Evolutionary conservation across 2,329 filamentous ascomycete genomes (phyloP).

Genomic region (Claviceps sp.): DNA sequence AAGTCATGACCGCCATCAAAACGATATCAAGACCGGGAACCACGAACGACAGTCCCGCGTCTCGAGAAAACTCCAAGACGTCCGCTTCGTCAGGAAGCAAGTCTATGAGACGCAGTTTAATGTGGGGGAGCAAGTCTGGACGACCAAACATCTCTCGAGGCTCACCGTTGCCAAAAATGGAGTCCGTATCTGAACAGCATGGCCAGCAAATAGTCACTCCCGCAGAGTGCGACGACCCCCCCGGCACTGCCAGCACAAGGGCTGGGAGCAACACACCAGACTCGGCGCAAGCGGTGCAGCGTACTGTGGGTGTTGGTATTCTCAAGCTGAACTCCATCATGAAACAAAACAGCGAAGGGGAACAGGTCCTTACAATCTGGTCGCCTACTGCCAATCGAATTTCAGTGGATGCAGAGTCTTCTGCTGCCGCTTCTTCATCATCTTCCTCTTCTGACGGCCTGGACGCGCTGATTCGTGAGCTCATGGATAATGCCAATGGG

Average conservation of each 20-base stretch:
- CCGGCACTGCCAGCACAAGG: conserved; percentile 43
- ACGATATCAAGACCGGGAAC: conserved; percentile 39
- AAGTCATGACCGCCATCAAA: conserved; percentile 27
- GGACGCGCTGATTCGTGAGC: conserved; percentile 57
- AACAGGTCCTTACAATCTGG: conserved; percentile 70
- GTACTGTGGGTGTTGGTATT: conserved; percentile 64
- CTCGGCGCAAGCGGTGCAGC: conserved; percentile 22
- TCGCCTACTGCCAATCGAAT: conserved; percentile 41
- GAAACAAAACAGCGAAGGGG: conserved; percentile 56
- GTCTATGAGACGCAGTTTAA: conserved; percentile 47
- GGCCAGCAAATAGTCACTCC: conserved; percentile 28
- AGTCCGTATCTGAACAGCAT: conserved; percentile 40
- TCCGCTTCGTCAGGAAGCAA: conserved; percentile 37
- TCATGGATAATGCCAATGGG: conserved; percentile 62
- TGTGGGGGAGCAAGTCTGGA: conserved; percentile 53
- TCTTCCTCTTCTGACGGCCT: conserved; percentile 45
- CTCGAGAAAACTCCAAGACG: conserved; percentile 34
- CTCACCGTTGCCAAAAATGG: conserved; percentile 34
- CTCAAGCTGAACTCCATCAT: conserved; percentile 64
- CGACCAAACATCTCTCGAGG: conserved; percentile 41
- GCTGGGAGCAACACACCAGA: conserved; percentile 11
- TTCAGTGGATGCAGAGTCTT: conserved; percentile 41
- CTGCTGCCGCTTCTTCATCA: no score
- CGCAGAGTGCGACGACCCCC: conserved; percentile 31
- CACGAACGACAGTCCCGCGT: conserved; percentile 25